phyloP scores from a whole-genome alignment of 192 early-diverging fungal genomes.

The Gryganskiella cystojenkinii region DNA sequence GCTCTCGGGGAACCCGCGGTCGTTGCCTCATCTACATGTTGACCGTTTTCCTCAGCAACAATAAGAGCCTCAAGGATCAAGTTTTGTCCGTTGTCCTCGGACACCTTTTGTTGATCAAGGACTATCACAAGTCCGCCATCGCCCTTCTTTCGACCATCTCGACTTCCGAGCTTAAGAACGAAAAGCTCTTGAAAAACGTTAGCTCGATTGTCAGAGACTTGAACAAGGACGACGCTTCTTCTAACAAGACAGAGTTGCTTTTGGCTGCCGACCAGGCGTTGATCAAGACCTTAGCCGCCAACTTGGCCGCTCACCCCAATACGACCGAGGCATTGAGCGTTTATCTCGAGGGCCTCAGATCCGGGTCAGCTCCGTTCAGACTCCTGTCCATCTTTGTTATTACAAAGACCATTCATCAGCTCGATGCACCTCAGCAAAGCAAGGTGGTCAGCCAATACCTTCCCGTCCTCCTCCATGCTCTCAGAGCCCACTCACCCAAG shows the following conservation, averaged over 20 bases:
- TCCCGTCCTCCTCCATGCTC: conserved; percentile 23
- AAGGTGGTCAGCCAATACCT: conserved; percentile 24
- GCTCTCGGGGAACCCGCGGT: conserved; percentile 16
- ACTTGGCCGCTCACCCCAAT: conserved; percentile 23
- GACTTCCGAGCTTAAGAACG: conserved; percentile 28
- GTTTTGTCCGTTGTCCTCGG: conserved; percentile 51
- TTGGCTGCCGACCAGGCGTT: conserved; percentile 32
- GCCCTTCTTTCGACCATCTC: conserved; percentile 41
- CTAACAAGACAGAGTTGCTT: conserved; percentile 11
- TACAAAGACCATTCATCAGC: conserved; percentile 31
- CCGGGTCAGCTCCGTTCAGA: conserved; percentile 21
- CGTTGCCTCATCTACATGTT: conserved; percentile 47
- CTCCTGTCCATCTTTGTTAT: conserved; percentile 56
- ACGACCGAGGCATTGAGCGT: conserved; percentile 26
- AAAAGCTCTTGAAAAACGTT: conserved; percentile 39
- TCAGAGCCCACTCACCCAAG: conserved; percentile 12
- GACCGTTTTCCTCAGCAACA: conserved; percentile 42
- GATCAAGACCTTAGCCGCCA: conserved; percentile 54
- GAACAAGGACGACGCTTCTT: conserved; percentile 17
- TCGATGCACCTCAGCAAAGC: conserved; percentile 22
- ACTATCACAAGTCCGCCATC: conserved; percentile 37
- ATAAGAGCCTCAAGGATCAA: conserved; percentile 39
- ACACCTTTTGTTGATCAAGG: conserved; percentile 47
- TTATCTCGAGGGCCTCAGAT: conserved; percentile 51
- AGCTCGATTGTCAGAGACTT: conserved; percentile 21